Evolutionary conservation across 1,284 basidiomycete genomes (phyloP).

Genomic region (Porodaedalea pini): DNA sequence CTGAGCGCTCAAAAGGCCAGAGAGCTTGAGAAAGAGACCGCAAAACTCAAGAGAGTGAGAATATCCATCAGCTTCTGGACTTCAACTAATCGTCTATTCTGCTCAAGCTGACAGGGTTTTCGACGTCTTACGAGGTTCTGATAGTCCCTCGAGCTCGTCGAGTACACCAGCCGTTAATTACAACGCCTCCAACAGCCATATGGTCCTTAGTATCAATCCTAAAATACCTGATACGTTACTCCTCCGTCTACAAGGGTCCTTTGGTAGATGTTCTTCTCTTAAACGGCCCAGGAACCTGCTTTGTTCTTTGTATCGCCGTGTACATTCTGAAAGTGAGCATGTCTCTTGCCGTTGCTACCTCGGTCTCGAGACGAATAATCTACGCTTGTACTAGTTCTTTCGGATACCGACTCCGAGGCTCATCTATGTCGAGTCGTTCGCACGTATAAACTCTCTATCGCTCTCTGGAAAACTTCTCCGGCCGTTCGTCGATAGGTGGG

Average conservation of each 20-base stretch:
- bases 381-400: constrained; percentile 53
- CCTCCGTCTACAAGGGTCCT: constrained; percentile 36
- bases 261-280: constrained; percentile 82
- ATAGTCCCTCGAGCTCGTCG: constrained; percentile 80
- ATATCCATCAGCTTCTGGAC: neutral
- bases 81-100: constrained; percentile 8
- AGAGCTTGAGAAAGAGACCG: constrained; percentile 51
- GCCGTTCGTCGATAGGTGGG: constrained; percentile 75
- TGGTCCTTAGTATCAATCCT: constrained; percentile 58
- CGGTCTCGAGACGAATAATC: neutral
- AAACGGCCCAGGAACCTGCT: constrained; percentile 95
- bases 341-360: neutral
- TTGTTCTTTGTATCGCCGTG: constrained; percentile 71
- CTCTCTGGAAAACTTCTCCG: constrained; percentile 82
- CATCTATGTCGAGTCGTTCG: constrained; percentile 94
- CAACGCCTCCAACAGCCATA: constrained; percentile 62
- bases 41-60: constrained; percentile 10
- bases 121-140: constrained; percentile 47
- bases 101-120: constrained; percentile 6
- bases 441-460: constrained; percentile 80
- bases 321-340: constrained; percentile 72
- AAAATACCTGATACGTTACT: constrained; percentile 52
- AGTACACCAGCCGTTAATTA: constrained; percentile 75
- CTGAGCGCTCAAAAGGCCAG: constrained; percentile 74
- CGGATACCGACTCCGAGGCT: constrained; percentile 70